phyloP scores from a whole-genome alignment of 305 asterid genomes.

The Solanum hybrid region DNA sequence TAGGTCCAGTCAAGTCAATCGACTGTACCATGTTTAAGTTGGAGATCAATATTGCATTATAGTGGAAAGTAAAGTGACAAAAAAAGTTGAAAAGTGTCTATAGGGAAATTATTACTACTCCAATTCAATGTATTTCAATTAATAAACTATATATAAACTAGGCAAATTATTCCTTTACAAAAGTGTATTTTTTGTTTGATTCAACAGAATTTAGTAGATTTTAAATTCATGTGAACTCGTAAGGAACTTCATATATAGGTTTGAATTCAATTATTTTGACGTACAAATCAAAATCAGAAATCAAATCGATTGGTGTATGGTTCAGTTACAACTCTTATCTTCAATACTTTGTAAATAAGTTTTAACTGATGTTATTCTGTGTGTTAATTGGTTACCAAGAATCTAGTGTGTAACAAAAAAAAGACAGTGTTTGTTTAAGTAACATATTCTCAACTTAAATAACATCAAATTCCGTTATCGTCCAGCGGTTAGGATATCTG shows the following conservation, averaged over 20 bases:
- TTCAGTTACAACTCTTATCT: not conserved
- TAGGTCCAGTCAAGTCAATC: not conserved
- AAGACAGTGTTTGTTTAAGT: too few species aligned
- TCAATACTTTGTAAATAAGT: not conserved
- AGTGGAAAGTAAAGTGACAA: not conserved
- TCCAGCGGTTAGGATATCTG: constrained; percentile 91
- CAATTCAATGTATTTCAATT: not conserved
- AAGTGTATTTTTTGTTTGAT: not conserved
- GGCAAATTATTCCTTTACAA: not conserved
- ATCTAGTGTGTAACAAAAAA: not conserved
- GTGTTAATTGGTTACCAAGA: not conserved
- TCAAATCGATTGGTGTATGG: not conserved
- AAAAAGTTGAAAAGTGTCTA: not conserved
- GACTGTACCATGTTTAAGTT: not conserved
- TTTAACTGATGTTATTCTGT: not conserved
- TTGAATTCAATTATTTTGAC: not conserved
- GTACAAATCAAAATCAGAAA: not conserved
- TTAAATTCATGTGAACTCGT: not conserved
- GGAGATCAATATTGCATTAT: not conserved
- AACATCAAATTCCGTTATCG: constrained; percentile 14
- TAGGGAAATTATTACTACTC: not conserved
- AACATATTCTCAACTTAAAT: too few species aligned
- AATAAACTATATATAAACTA: not conserved
- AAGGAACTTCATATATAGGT: not conserved
- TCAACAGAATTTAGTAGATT: not conserved